A percentile compares a stretch with the other conserved stretches of the same genome.
phyloP scores from a whole-genome alignment of 371 early-diverging fungal species.

The Rhizopus microsporus region DNA sequence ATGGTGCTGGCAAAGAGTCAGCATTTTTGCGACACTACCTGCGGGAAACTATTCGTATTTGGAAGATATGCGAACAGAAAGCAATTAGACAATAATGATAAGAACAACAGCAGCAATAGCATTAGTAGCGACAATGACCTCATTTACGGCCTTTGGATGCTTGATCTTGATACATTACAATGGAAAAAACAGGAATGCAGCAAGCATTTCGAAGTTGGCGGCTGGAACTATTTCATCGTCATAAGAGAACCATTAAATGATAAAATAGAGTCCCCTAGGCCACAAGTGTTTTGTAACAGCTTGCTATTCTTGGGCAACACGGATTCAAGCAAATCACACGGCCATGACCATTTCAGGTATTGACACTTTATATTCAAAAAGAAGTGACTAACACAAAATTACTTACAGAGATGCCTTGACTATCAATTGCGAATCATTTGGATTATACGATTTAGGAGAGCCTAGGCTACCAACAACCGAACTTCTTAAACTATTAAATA shows the following conservation, averaged over 20 bases:
- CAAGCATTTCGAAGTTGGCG: slow-evolving; percentile 52
- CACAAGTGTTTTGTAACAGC: slow-evolving; percentile 19
- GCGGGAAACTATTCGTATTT: slow-evolving; percentile 59
- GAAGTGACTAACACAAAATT: not conserved
- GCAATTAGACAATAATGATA: slow-evolving; percentile 10
- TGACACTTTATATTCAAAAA: not conserved
- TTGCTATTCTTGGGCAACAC: slow-evolving; percentile 56
- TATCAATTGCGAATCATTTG: slow-evolving; percentile 59
- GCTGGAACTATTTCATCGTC: slow-evolving; percentile 66
- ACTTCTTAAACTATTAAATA: slow-evolving; percentile 50
- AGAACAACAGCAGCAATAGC: slow-evolving; percentile 11
- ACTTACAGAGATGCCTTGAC: slow-evolving; percentile 46
- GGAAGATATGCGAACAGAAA: slow-evolving; percentile 41
- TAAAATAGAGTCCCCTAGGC: not conserved
- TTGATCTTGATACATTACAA: slow-evolving; percentile 59
- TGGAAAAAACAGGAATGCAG: slow-evolving; percentile 63
- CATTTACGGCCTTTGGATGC: slow-evolving; percentile 59
- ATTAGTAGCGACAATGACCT: slow-evolving; percentile 14
- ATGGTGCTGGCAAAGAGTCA: slow-evolving; percentile 62
- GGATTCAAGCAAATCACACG: slow-evolving; percentile 53
- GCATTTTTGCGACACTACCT: slow-evolving; percentile 63
- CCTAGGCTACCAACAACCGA: slow-evolving; percentile 39
- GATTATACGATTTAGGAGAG: slow-evolving; percentile 56
- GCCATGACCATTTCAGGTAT: slow-evolving; percentile 60
- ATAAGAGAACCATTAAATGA: slow-evolving; percentile 24